These are phyloP conservation scores for Euptelea pleiosperma DNA, from an alignment of 164 flowering plant genomes.

Conservation along the genomic window DNA sequence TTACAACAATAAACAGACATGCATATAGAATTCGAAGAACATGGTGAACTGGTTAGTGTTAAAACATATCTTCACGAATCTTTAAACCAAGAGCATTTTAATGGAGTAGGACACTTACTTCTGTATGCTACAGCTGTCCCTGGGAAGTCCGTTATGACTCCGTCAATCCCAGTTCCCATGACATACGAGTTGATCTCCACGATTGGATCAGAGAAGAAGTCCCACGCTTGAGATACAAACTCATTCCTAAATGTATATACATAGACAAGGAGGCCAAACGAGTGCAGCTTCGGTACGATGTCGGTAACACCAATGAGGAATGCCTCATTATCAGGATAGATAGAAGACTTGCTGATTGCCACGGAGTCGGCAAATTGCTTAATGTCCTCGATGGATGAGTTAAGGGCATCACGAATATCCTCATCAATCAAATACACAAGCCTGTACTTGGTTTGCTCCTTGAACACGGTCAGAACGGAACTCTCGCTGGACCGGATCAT, in stretches of 20 bases:
- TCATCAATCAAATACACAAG: slow-evolving; percentile 63
- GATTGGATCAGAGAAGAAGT: slow-evolving; percentile 72
- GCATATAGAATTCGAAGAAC: background rate
- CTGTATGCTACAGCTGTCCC: slow-evolving; percentile 60
- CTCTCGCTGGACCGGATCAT: slow-evolving; percentile 72
- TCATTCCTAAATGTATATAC: slow-evolving; percentile 66
- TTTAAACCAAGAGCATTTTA: background rate
- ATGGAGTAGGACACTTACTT: slow-evolving; percentile 50
- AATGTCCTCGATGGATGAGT: slow-evolving; percentile 56
- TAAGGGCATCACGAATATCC: slow-evolving; percentile 37
- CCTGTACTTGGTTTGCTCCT: slow-evolving; percentile 43
- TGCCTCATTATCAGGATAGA: slow-evolving; percentile 29
- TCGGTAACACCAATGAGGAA: slow-evolving; percentile 41
- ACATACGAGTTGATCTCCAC: slow-evolving; percentile 69
- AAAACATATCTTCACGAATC: background rate
- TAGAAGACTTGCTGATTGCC: slow-evolving; percentile 50
- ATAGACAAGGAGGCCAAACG: slow-evolving; percentile 51
- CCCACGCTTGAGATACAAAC: slow-evolving; percentile 83
- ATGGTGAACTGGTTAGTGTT: no score
- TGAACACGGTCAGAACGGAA: slow-evolving; percentile 53
- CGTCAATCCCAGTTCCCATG: slow-evolving; percentile 40
- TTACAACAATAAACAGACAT: background rate
- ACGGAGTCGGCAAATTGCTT: slow-evolving; percentile 69
- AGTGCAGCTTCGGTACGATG: slow-evolving; percentile 50
- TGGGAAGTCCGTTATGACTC: slow-evolving; percentile 89